Evolutionary conservation across 2,329 filamentous ascomycete genomes (phyloP), one percentile per base, ranked within the genome.

Genomic region (Cladophialophora chaetospira): DNA sequence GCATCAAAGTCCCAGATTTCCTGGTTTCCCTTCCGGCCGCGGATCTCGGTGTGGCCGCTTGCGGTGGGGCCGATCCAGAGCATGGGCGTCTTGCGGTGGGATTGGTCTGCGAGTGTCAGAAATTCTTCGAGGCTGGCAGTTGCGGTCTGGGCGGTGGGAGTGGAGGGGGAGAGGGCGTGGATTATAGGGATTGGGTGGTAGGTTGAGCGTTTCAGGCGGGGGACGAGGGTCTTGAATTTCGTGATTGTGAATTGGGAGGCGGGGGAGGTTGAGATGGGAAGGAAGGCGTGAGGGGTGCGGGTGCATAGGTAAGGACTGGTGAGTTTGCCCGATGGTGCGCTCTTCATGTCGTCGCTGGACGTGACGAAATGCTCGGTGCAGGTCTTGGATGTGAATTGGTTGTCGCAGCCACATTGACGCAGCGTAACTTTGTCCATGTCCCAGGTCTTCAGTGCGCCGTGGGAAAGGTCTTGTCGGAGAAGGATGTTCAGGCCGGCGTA

Each of bases 401-500:
- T 70, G 45, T 75, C 70, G 54, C 76, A 77, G 55, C 64, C 68
- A 51, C 75, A 78, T 11, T 57, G 58, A 3, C 65, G 59, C 13
- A 65, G 61, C 21, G 71, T 67, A 21, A 66, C 61, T 3, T 69
- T 63, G 29, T 62, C 68, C 67, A 76, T 72, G 13, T 71, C 64
- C 71, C 71, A 75, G 36, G 72, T 67, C 61, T 69, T 71, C 36
- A 78, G 49, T 5, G 72, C 70, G 8, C 76, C 75, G 5, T 67
- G 63, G 8, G 67, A 68, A 23, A 77, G 63, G 48, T 78, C 68
- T 60, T 74, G 69, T 28, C 73, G 71, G 2, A 78, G 65, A 6
- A 78, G 69, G 43, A 77, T 71, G 60, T 77, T 77, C 60, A 78
- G 71, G 23, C 72, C 75, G n/a, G 71, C 69, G 62, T 78, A 78